phyloP scores from a whole-genome alignment of 495 filamentous ascomycete genomes.

The Daldinia decipiens region DNA sequence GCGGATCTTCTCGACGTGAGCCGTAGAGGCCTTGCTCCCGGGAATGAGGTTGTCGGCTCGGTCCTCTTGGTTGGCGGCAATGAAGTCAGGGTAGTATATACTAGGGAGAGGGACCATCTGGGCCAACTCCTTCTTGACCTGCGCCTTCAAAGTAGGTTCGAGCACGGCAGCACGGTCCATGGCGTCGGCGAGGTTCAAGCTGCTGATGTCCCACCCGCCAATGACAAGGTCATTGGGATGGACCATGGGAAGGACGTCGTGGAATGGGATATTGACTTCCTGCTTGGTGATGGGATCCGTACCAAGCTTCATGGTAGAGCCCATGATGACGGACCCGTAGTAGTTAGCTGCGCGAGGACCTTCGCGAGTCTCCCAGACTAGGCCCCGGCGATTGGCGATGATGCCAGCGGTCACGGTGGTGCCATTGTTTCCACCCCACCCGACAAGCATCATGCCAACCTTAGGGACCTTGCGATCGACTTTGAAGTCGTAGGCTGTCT shows the following conservation, averaged over 20 bases:
- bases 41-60: constrained; percentile 91
- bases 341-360: constrained; percentile 89
- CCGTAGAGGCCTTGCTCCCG: constrained; percentile 83
- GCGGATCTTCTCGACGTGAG: constrained; percentile 92
- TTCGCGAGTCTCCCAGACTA: constrained; percentile 93
- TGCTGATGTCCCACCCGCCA: constrained; percentile 97
- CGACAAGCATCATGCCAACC: constrained; percentile 96
- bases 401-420: constrained; percentile 97
- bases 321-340: constrained; percentile 97
- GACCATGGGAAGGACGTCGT: constrained; percentile 93
- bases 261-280: constrained; percentile 97
- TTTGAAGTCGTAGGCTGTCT: constrained; percentile 96
- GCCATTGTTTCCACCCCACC: constrained; percentile 98
- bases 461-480: constrained; percentile 93
- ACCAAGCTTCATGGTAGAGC: constrained; percentile 95
- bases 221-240: constrained; percentile 96
- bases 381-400: constrained; percentile 87
- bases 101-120: constrained; percentile 88
- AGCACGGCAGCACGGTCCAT: constrained; percentile 97
- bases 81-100: constrained; percentile 99
- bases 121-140: constrained; percentile 92
- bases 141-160: constrained; percentile 88
- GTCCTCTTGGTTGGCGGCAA: constrained; percentile 97
- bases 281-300: constrained; percentile 83
- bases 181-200: constrained; percentile 84